Conservation (phyloP, 2,329 filamentous ascomycete genomes). For the Talaromyces verruculosus region DNA sequence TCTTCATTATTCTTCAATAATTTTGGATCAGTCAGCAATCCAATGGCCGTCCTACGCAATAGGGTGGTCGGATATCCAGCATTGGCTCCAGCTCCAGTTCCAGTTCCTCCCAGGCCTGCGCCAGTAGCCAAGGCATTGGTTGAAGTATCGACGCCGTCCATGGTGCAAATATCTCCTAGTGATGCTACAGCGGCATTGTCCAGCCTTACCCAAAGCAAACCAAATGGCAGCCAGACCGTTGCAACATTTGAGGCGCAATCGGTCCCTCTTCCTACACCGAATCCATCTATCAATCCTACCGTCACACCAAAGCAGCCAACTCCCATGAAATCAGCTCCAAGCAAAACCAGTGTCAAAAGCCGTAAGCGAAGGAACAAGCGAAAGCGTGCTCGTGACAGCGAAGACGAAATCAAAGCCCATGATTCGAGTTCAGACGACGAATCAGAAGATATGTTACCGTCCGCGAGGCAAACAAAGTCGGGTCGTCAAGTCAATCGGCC, state of each 20-base stretch:
- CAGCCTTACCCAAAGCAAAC: slow-evolving; percentile 2
- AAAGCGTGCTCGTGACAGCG: slow-evolving; percentile 30
- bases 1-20: background rate
- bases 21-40: background rate
- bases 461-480: slow-evolving; percentile 70
- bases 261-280: background rate
- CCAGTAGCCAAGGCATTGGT: background rate
- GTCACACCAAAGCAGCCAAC: background rate
- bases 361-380: slow-evolving; percentile 28
- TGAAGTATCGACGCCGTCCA: background rate
- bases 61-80: slow-evolving; percentile 2
- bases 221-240: background rate
- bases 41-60: slow-evolving; percentile 16
- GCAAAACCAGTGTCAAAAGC: slow-evolving; percentile 3
- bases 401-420: slow-evolving; percentile 35
- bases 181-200: background rate
- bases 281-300: background rate
- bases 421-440: slow-evolving; percentile 42
- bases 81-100: slow-evolving; percentile 11
- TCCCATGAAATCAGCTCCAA: background rate
- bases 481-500: slow-evolving; percentile 68
- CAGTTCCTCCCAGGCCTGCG: background rate
- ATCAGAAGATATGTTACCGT: slow-evolving; percentile 46
- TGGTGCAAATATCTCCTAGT: background rate
- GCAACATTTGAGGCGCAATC: background rate